These are phyloP conservation scores for Solanum neorickii DNA, from an alignment of 257 asterid genomes.

Conservation along the genomic window DNA sequence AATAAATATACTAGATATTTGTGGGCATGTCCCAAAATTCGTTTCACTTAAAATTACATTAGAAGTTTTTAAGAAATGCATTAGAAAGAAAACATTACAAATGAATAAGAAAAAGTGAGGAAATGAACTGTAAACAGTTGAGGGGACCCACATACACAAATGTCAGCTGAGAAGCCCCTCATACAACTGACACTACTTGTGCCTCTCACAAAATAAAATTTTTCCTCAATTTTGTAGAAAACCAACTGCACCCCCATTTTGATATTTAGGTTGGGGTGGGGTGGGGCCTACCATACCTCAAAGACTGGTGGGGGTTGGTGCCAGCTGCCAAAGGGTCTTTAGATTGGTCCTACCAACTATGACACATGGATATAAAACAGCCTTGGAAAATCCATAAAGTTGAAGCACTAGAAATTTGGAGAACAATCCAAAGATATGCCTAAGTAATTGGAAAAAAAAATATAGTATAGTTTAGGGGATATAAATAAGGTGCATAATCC, in stretches of 20 bases:
- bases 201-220: too few relatives aligned
- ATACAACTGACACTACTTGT: too few relatives aligned
- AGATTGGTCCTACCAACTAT: slow-evolving; percentile 11
- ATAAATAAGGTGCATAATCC: not conserved
- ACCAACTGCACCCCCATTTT: not conserved
- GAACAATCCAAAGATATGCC: not conserved
- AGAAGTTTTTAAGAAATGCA: too few relatives aligned
- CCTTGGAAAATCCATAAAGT: not conserved
- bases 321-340: slow-evolving; percentile 30
- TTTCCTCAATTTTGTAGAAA: not conserved
- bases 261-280: not conserved
- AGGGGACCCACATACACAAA: too few relatives aligned
- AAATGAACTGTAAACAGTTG: too few relatives aligned
- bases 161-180: too few relatives aligned
- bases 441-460: not conserved
- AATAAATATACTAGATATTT: too few relatives aligned
- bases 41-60: too few relatives aligned
- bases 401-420: not conserved
- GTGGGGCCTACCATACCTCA: not conserved
- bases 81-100: too few relatives aligned
- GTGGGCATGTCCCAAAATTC: too few relatives aligned
- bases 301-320: slow-evolving; percentile 13
- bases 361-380: not conserved
- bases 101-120: too few relatives aligned
- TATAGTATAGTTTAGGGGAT: not conserved